Conservation (phyloP, 2,329 filamentous ascomycete species). For the Nannizziopsis barbatae region DNA sequence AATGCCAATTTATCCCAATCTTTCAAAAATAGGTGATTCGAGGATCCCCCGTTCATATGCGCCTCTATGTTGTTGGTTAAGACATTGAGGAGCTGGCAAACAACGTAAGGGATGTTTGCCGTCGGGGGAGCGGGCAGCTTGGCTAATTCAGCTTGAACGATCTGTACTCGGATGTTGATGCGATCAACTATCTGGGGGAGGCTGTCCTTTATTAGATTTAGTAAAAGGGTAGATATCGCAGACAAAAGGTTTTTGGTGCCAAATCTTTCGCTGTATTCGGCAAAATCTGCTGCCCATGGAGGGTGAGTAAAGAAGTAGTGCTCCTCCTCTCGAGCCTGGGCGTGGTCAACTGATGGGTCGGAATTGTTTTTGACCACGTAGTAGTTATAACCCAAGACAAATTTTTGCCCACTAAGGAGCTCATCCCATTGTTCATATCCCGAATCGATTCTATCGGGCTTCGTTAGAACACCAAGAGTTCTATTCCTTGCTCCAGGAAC, state of each 20-base stretch:
- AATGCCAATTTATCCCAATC: conserved; percentile 38
- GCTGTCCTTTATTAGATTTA: conserved; percentile 35
- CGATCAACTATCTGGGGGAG: conserved; percentile 28
- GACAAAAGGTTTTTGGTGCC: conserved; percentile 43
- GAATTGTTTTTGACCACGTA: conserved; percentile 58
- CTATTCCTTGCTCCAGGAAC: conserved; percentile 44
- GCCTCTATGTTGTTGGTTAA: conserved; percentile 47
- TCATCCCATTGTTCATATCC: conserved; percentile 49
- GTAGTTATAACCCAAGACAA: conserved; percentile 60
- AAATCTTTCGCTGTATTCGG: conserved; percentile 35
- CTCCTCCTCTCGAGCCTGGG: conserved; percentile 41
- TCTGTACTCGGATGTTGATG: conserved; percentile 38
- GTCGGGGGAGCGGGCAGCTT: conserved; percentile 55
- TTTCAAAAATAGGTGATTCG: conserved; percentile 33
- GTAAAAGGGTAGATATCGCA: conserved; percentile 40
- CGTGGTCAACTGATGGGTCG: conserved; percentile 34
- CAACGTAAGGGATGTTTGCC: conserved; percentile 53
- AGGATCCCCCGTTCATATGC: conserved; percentile 43
- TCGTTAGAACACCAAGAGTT: conserved; percentile 69
- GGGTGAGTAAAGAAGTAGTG: conserved; percentile 38
- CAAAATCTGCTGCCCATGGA: conserved; percentile 40
- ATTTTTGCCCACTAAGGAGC: conserved; percentile 52
- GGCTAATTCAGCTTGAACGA: conserved; percentile 46
- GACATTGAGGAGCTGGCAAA: conserved; percentile 48
- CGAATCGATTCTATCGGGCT: conserved; percentile 57